phyloP scores from a whole-genome alignment of 371 early-diverging fungal species.

The Paraphysoderma sedebokerense region DNA sequence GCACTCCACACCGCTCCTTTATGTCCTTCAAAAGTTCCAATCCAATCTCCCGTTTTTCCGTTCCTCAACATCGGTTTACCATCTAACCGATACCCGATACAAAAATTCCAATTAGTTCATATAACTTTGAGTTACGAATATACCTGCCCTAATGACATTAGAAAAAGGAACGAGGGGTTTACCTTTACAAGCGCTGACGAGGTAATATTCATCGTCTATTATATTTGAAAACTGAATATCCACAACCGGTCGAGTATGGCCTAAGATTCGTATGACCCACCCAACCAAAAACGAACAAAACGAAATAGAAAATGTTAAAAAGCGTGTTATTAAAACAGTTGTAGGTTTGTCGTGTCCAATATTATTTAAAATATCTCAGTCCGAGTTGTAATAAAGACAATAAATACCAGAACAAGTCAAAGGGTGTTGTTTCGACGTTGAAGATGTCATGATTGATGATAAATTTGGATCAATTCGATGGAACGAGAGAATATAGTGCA shows the following conservation, averaged over 20 bases:
- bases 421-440: too few species aligned
- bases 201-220: conserved; percentile 45
- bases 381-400: too few species aligned
- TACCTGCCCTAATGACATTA: background rate
- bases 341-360: too few species aligned
- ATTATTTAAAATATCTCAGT: too few species aligned
- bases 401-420: too few species aligned
- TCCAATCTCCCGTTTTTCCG: conserved; percentile 79
- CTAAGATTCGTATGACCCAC: too few species aligned
- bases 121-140: background rate
- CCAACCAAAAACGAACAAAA: too few species aligned
- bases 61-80: conserved; percentile 69
- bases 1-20: conserved; percentile 84
- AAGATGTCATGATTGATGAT: too few species aligned
- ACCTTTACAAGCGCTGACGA: conserved; percentile 83
- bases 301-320: too few species aligned
- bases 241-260: conserved; percentile 76
- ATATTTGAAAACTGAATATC: conserved; percentile 61
- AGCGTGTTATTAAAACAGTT: too few species aligned
- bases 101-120: background rate
- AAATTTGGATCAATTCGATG: too few species aligned
- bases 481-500: too few species aligned
- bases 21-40: conserved; percentile 71
- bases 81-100: conserved; percentile 23
- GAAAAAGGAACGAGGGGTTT: background rate